Conservation (phyloP, 768 basidiomycete genomes). For the Hysterangium stoloniferum region DNA sequence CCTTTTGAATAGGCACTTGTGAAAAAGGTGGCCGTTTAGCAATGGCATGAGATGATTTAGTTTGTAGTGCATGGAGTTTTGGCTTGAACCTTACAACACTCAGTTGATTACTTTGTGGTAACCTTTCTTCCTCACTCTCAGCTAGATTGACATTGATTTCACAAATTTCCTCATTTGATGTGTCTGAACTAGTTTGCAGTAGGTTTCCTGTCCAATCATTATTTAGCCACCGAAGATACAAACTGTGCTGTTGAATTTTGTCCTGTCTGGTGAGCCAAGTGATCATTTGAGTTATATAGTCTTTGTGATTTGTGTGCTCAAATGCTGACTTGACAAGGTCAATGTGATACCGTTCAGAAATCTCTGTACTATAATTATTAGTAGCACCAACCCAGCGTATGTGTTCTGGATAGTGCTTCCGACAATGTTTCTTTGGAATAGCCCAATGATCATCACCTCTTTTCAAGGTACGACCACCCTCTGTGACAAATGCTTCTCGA, state of each 20-base stretch:
- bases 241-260: not conserved
- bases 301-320: slow-evolving; percentile 10
- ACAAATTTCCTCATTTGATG: not conserved
- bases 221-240: not conserved
- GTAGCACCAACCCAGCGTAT: slow-evolving; percentile 12
- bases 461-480: slow-evolving; percentile 16
- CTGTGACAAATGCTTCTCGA: slow-evolving; percentile 24
- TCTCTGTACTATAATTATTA: slow-evolving; percentile 14
- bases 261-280: slow-evolving; percentile 10
- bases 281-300: slow-evolving; percentile 14
- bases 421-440: slow-evolving; percentile 16
- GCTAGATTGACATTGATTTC: not conserved
- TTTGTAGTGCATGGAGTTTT: not conserved
- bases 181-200: not conserved
- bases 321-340: slow-evolving; percentile 12
- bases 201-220: not conserved
- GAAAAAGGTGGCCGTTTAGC: not conserved
- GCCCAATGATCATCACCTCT: slow-evolving; percentile 10
- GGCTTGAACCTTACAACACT: not conserved
- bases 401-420: not conserved
- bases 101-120: not conserved
- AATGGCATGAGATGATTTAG: not conserved
- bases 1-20: not conserved
- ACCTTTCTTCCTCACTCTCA: not conserved
- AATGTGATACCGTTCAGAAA: slow-evolving; percentile 1